Evolutionary conservation across 495 filamentous ascomycete species (phyloP).

Genomic region (Paragyromitra xinjiangensis): DNA sequence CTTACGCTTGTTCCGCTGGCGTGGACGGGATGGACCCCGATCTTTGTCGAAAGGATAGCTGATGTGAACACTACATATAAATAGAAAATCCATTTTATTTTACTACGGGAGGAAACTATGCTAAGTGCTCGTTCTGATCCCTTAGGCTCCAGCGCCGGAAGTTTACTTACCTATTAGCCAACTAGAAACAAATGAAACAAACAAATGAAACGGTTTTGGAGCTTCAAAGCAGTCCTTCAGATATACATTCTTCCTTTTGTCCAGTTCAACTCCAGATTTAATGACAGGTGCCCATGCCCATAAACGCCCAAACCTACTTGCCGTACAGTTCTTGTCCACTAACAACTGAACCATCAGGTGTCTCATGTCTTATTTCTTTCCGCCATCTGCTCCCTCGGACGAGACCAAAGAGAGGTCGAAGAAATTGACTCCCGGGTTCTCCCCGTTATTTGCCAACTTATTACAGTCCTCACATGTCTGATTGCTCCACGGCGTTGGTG

Average conservation of each 20-base stretch:
- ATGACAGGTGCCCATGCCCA: neutral
- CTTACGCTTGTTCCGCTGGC: too few relatives aligned
- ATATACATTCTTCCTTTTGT: neutral
- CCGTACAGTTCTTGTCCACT: neutral
- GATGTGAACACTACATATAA: too few relatives aligned
- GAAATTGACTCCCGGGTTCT: constrained; percentile 10
- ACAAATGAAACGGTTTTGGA: neutral
- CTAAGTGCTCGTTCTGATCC: neutral
- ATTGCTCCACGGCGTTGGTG: neutral
- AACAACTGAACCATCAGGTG: neutral
- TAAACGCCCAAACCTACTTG: neutral
- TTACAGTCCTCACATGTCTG: constrained; percentile 24
- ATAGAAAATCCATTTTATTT: neutral
- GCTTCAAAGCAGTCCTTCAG: neutral
- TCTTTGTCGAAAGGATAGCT: too few relatives aligned
- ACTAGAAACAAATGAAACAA: neutral
- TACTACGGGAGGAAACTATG: neutral
- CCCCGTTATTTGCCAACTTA: constrained; percentile 14
- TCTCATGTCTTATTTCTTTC: neutral
- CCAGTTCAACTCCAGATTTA: neutral
- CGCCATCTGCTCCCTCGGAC: neutral
- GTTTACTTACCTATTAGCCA: neutral
- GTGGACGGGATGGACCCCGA: too few relatives aligned
- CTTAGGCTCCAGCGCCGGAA: neutral
- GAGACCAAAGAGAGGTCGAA: constrained; percentile 25